Evolutionary conservation across 352 stramenopile species (phyloP), one percentile per base, ranked within the genome.

Genomic region (Phytopythium litorale): DNA sequence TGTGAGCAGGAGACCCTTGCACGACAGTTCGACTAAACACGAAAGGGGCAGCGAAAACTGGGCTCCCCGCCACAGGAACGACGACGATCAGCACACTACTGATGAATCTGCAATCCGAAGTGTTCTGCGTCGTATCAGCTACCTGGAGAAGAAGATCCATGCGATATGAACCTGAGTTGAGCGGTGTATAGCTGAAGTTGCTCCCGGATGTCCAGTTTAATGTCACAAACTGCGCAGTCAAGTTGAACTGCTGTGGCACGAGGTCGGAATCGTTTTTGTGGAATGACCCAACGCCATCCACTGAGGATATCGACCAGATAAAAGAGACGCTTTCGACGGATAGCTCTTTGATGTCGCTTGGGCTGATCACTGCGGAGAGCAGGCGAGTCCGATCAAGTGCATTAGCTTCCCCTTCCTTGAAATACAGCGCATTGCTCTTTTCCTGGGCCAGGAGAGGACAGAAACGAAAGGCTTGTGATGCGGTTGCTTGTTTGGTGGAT

Each of bases 401-500:
- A 13, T 35, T 55, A 7, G 19, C 28, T 55, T 55, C 49, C 16
- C 49, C 25, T 35, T 55, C 49, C 7, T 35, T 25, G 32, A 37
- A 55, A 13, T 55, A 55, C 18, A 55, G 13, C 25, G 49, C 32
- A 13, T 4, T 7, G 18, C n/a, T 55, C 8, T 0, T 12, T 23
- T 8, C 15, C 15, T 18, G 28, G 2, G 49, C 3, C 32, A 55
- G 8, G 8, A 4, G 25, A 13, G 23, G 49, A 16, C 49, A 55
- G 49, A 55, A 55, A 13, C 32, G 49, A 35, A 55, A 55, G 25
- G n/a, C 9, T 37, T 40, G 16, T 21, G 49, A 55, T 33, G 49
- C 32, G 25, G 32, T 55, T 7, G 28, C 32, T 55, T n/a, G 16
- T 12, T 7, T 35, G 25, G 21, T 40, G 28, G 49, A 32, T 21